Conservation (phyloP, 2,329 filamentous ascomycete genomes). For the Cladosporium sp. region DNA sequence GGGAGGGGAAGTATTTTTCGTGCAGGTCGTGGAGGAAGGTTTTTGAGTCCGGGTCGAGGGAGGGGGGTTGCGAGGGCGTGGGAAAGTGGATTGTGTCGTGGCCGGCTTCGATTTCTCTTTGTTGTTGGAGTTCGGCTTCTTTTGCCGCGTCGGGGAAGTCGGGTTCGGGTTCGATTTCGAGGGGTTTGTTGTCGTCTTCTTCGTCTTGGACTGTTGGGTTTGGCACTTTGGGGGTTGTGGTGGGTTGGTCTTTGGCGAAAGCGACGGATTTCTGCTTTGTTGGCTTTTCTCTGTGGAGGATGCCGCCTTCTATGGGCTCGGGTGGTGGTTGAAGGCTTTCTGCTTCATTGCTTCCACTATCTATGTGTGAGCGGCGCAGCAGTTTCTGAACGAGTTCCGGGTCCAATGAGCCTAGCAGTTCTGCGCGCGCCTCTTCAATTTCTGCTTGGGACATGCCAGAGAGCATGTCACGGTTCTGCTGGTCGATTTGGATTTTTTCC, state of each 20-base stretch:
- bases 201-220: background rate
- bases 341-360: constrained; percentile 51
- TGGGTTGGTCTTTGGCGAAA: constrained; percentile 14
- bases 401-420: constrained; percentile 73
- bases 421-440: constrained; percentile 72
- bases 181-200: constrained; percentile 1
- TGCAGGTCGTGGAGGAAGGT: constrained; percentile 82
- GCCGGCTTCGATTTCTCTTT: constrained; percentile 10
- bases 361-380: constrained; percentile 69
- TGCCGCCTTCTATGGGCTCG: constrained; percentile 6
- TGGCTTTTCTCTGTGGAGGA: background rate
- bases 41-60: constrained; percentile 77
- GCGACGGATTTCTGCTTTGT: constrained; percentile 21
- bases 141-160: constrained; percentile 23
- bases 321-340: constrained; percentile 21
- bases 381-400: constrained; percentile 72
- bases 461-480: constrained; percentile 71
- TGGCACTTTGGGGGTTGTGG: background rate
- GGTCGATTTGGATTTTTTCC: constrained; percentile 70
- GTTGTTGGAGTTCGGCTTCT: background rate
- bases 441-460: constrained; percentile 75
- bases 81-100: constrained; percentile 55
- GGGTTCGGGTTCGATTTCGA: constrained; percentile 29
- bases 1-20: constrained; percentile 85
- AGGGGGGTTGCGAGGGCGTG: constrained; percentile 51